Percentiles rank a stretch among this genome's conserved stretches.
These are phyloP conservation scores for Globisporangium cystogenes DNA, from an alignment of 352 stramenopile species.

Conservation along the genomic window DNA sequence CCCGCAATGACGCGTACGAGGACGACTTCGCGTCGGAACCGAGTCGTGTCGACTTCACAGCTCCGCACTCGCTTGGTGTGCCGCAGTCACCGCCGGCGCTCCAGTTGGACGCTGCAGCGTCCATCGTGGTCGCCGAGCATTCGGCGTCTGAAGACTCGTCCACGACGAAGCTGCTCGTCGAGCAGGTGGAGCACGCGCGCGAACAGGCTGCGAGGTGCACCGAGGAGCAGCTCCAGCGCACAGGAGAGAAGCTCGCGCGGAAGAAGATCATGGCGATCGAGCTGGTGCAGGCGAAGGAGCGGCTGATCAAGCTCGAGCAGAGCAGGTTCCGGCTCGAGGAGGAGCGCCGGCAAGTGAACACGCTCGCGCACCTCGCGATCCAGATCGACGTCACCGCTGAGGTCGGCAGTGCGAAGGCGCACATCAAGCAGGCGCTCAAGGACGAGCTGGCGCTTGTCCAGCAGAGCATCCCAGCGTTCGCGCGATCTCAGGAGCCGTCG, in stretches of 20 bases:
- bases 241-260: constrained; percentile 20
- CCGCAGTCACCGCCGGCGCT: background rate
- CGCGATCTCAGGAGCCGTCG: background rate
- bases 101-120: background rate
- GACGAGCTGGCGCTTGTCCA: constrained; percentile 27
- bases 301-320: constrained; percentile 24
- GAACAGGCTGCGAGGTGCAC: background rate
- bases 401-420: constrained; percentile 18
- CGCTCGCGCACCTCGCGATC: constrained; percentile 31
- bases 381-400: constrained; percentile 25
- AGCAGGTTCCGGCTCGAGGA: constrained; percentile 26
- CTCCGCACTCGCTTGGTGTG: too few species aligned
- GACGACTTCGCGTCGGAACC: background rate
- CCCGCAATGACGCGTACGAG: background rate
- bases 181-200: constrained; percentile 19
- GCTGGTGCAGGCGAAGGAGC: constrained; percentile 31
- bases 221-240: constrained; percentile 3
- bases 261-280: constrained; percentile 40
- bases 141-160: constrained; percentile 47
- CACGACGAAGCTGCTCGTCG: constrained; percentile 39
- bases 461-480: constrained; percentile 21
- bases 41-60: background rate
- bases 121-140: constrained; percentile 2
- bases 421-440: constrained; percentile 22
- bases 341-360: constrained; percentile 34